These are phyloP conservation scores for Punica granatum DNA, from an alignment of 345 rosid genomes.

Conservation along the genomic window DNA sequence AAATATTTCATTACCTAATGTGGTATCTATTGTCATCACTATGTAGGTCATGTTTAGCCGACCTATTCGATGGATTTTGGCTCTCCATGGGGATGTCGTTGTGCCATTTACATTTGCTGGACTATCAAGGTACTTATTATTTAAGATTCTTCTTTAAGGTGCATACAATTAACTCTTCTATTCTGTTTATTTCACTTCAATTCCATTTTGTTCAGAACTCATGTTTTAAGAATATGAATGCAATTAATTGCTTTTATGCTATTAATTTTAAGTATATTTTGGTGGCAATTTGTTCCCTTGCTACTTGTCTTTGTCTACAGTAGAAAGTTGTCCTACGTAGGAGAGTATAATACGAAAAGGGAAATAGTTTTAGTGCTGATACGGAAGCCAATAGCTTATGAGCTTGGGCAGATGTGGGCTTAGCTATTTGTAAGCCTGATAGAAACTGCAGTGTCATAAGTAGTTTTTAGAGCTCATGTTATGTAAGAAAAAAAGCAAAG, in stretches of 20 bases:
- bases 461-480: not conserved
- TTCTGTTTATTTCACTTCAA: not conserved
- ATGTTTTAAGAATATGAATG: too few species aligned
- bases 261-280: not conserved
- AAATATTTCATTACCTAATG: not conserved
- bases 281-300: not conserved
- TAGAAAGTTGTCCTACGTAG: not conserved
- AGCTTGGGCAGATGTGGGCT: not conserved
- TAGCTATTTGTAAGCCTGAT: not conserved
- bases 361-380: too few species aligned
- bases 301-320: not conserved
- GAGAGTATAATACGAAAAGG: too few species aligned
- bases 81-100: conserved; percentile 73
- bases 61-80: conserved; percentile 94
- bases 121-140: conserved; percentile 52
- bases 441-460: not conserved
- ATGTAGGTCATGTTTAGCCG: conserved; percentile 78
- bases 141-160: not conserved
- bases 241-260: too few species aligned
- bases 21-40: not conserved
- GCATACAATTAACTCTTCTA: not conserved
- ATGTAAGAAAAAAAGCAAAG: not conserved
- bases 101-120: conserved; percentile 90
- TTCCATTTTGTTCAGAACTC: not conserved
- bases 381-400: too few species aligned